Base-by-base conservation (phyloP, 2,329 filamentous ascomycete species). In the Penicillium sp. region DNA sequence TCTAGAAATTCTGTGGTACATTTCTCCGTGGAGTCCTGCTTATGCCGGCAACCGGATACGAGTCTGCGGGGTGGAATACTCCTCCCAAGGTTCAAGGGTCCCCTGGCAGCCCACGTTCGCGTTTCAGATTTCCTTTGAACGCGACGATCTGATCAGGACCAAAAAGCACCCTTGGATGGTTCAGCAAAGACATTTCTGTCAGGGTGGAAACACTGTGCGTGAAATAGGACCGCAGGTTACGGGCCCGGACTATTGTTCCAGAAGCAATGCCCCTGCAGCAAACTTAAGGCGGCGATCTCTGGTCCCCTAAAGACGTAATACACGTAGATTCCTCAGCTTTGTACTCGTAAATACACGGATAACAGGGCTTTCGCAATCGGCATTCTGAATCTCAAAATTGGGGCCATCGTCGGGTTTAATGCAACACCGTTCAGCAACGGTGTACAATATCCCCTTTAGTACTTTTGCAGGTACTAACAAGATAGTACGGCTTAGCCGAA, bases 231-330 rank as follows among this genome's bases (percentile, higher is more conserved):
- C 31, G 31, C 10, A 34, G 34, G 24, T 27, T 36, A 14, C n/a
- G n/a, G 13, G 13, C 11, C 34, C 34, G 34, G 34, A 36, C 46
- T 50, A 54, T 40, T 44, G 40, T 34, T 50, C 47, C 52, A 54
- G 32, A 54, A 54, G 40, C 47, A 38, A 45, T 32, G 38, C 47
- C 47, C 52, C 47, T 50, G 47, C 34, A 45, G 46, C 14, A 9
- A 31, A 43, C 16, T n/a, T 18, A 21, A 10, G 7, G 38, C 29
- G 36, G 40, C 18, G 32, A 44, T 54, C 52, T 18, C 32, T 43
- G 47, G 24, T 45, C 50, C 21, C 44, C 31, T 43, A 44, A 16
- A 22, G n/a, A 36, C 50, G 22, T 21, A 24, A 18, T 18, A 18
- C 18, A 18, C 18, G 2, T 21, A 6, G 39, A 11, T 10, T 38